Evolutionary conservation across 2,329 filamentous ascomycete species (phyloP), one percentile per base, ranked within the genome.

Genomic region (Neopestalotiopsis sp.): DNA sequence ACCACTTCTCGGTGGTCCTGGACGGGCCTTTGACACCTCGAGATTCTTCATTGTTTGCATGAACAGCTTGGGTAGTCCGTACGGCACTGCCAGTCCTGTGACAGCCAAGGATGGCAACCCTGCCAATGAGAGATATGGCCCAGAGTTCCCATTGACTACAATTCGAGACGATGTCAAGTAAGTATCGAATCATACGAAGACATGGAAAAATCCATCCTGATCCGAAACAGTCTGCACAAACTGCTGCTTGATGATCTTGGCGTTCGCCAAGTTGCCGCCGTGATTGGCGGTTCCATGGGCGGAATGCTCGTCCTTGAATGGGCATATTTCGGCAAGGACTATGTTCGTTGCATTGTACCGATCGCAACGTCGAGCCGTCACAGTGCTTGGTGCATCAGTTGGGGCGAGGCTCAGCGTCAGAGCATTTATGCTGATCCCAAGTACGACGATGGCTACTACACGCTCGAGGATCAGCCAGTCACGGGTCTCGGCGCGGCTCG

Each of bases 371-470:
- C 93, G 7, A 93, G 92, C 74, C 86, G 91, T 57, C 94, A 96
- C 80, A 95, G 93, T 75, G 94, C 94, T 5, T 97, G 94, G 94
- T 92, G 94, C 30, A 97, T 96, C 76, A 95, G 92, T 81, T 97
- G 94, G 94, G 93, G 93, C 57, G 94, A 96, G 79, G 93, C 93
- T 3, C 94, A 97, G 79, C 87, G 94, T 65, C 93, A 96, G 82
- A 95, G 92, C 86, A 98, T 99, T 79, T 99, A 98, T 82, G 95
- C 94, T 53, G 96, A 99, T 79, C 96, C 96, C 40, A 98, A 98
- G 83, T 99, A 99, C 80, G 94, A 98, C 71, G 95, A 98, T 76
- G 96, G 96, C 59, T 98, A 98, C 82, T 99, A 98, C 79, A 77
- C 90, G 1, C 97, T 96, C 75, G 88, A 92, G 40, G 94, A 98